Conservation (phyloP, 208 protist genomes). For the Trypanosomatidae sp. region DNA sequence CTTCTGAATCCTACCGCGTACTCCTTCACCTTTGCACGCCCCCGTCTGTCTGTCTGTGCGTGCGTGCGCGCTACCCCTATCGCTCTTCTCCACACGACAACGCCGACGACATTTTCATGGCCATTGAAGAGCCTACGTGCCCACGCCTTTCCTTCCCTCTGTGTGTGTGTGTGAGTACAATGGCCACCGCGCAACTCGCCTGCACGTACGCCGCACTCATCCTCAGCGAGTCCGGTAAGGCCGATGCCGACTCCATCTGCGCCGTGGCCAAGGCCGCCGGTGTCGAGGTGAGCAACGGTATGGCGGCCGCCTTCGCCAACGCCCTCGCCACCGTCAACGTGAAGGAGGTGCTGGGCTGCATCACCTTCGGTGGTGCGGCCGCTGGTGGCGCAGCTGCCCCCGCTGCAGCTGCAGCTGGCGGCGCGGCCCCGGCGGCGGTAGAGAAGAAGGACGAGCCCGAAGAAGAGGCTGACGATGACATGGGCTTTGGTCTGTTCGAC, state of each 20-base stretch:
- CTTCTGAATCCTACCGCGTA: neutral
- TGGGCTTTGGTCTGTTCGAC: slow-evolving; percentile 91
- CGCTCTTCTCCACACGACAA: neutral
- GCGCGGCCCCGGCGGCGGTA: slow-evolving; percentile 45
- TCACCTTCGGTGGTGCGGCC: slow-evolving; percentile 68
- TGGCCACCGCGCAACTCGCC: slow-evolving; percentile 83
- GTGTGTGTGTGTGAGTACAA: neutral
- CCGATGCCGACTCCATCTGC: slow-evolving; percentile 62
- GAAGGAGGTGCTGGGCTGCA: slow-evolving; percentile 59
- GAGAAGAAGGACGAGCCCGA: slow-evolving; percentile 63
- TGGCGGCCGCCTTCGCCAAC: slow-evolving; percentile 69
- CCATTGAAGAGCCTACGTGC: neutral
- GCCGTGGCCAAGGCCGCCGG: slow-evolving; percentile 80
- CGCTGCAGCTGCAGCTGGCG: slow-evolving; percentile 5
- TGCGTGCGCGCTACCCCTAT: neutral
- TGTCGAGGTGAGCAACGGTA: slow-evolving; percentile 69
- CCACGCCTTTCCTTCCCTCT: neutral
- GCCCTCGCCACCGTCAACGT: slow-evolving; percentile 63
- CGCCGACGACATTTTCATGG: neutral
- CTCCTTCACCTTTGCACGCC: too few relatives aligned
- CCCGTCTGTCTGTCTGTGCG: neutral
- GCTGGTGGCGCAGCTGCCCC: slow-evolving; percentile 39
- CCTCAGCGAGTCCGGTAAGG: slow-evolving; percentile 90
- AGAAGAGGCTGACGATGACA: slow-evolving; percentile 87
- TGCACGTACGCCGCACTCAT: slow-evolving; percentile 95